Percentiles rank a stretch among this genome's conserved stretches.
phyloP scores from a whole-genome alignment of 768 basidiomycete genomes.

The Lanmaoa pseudosensibilis region DNA sequence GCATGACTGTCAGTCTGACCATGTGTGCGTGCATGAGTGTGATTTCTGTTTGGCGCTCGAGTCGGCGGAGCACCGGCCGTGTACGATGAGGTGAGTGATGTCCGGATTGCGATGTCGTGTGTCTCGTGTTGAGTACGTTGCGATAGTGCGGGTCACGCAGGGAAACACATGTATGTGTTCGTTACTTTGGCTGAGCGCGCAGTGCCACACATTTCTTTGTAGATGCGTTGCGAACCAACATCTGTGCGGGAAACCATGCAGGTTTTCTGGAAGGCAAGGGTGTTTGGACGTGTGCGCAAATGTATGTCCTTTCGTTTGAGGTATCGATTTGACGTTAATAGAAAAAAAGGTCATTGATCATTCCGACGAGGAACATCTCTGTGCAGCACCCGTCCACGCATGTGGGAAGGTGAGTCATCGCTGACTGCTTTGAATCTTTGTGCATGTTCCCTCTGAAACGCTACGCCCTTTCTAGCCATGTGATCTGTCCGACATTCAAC shows the following conservation, averaged over 20 bases:
- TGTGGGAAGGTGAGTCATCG: slow-evolving; percentile 48
- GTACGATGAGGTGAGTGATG: slow-evolving; percentile 47
- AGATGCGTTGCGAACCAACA: slow-evolving; percentile 56
- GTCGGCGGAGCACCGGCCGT: slow-evolving; percentile 34
- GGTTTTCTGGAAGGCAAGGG: slow-evolving; percentile 45
- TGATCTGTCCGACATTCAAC: slow-evolving; percentile 32
- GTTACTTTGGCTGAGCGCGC: rapidly evolving
- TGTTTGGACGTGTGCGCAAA: slow-evolving; percentile 54
- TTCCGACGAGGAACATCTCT: slow-evolving; percentile 48
- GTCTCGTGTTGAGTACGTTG: neutral
- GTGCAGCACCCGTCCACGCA: slow-evolving; percentile 51
- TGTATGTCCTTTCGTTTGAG: slow-evolving; percentile 28
- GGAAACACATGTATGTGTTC: slow-evolving; percentile 49
- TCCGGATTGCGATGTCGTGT: neutral
- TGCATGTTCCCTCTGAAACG: neutral
- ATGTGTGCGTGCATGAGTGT: slow-evolving; percentile 46
- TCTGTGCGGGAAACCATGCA: slow-evolving; percentile 55
- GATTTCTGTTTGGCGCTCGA: slow-evolving; percentile 37
- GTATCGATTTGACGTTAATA: neutral
- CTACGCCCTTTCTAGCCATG: slow-evolving; percentile 38
- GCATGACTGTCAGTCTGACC: slow-evolving; percentile 54
- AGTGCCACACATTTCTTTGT: neutral
- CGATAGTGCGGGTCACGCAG: slow-evolving; percentile 55
- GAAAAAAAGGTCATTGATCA: slow-evolving; percentile 42
- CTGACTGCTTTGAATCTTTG: too few species aligned